A percentile compares a stretch with the other conserved stretches of the same genome.
Evolutionary conservation across 257 asterid genomes (phyloP).

Genomic region (Primulina tabacum): DNA sequence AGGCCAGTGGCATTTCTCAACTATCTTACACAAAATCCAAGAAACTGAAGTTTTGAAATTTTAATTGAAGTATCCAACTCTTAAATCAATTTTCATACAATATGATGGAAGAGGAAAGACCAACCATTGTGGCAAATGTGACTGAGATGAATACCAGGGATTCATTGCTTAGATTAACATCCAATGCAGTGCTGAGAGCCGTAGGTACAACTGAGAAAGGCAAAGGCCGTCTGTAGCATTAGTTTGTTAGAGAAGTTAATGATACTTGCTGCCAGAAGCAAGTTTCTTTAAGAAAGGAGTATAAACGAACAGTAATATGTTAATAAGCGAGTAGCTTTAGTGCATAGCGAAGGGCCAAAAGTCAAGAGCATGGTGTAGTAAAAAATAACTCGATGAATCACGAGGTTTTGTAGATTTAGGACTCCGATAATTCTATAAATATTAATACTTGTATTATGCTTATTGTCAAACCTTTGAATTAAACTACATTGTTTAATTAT

Average conservation of each 20-base stretch:
- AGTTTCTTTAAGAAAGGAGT: slow-evolving; percentile 13
- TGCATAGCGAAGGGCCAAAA: slow-evolving; percentile 1
- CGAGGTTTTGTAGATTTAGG: neutral
- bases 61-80: neutral
- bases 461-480: neutral
- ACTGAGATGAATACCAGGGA: slow-evolving; percentile 98
- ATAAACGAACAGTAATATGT: neutral
- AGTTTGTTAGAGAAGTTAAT: slow-evolving; percentile 73
- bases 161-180: slow-evolving; percentile 89
- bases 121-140: slow-evolving; percentile 97
- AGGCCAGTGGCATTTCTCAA: slow-evolving; percentile 18
- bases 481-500: neutral
- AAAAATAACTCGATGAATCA: no score
- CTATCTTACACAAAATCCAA: slow-evolving; percentile 17
- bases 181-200: slow-evolving; percentile 98
- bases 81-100: slow-evolving; percentile 12
- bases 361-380: neutral
- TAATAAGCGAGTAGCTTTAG: slow-evolving; percentile 8
- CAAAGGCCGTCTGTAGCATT: slow-evolving; percentile 93
- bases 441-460: no score
- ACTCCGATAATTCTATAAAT: neutral
- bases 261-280: slow-evolving; percentile 29
- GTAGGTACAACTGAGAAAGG: slow-evolving; percentile 99
- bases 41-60: slow-evolving; percentile 8
- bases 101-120: slow-evolving; percentile 37